Conservation (phyloP, 208 protist genomes). For the Zelonia costaricensis region DNA sequence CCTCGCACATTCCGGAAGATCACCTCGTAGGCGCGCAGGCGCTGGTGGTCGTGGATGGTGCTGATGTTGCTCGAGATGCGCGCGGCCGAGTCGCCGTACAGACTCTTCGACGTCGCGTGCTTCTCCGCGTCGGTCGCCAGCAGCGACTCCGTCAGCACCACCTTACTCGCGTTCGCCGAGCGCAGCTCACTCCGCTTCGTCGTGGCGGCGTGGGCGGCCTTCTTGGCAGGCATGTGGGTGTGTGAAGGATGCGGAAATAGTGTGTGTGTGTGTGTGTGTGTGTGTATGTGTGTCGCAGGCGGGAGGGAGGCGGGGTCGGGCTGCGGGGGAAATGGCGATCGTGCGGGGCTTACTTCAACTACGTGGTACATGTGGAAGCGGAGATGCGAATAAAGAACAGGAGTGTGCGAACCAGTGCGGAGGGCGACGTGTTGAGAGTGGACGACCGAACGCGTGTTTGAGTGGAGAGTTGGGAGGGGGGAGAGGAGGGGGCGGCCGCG, state of each 20-base stretch:
- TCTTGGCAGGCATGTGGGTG: constrained; percentile 14
- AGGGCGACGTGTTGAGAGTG: too few relatives aligned
- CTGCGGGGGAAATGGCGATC: background rate
- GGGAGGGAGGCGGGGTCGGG: background rate
- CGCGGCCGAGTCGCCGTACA: constrained; percentile 81
- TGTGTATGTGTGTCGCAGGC: background rate
- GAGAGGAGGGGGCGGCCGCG: too few relatives aligned
- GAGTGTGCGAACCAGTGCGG: too few relatives aligned
- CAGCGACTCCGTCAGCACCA: constrained; percentile 73
- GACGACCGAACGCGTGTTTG: too few relatives aligned
- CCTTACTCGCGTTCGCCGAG: constrained; percentile 23
- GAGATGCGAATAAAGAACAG: background rate
- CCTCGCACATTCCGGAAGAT: constrained; percentile 72
- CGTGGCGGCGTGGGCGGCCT: background rate
- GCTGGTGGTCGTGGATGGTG: constrained; percentile 69
- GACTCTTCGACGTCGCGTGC: constrained; percentile 75
- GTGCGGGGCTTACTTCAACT: too few relatives aligned
- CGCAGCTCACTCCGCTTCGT: constrained; percentile 11
- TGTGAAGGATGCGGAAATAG: background rate
- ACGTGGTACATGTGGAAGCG: too few relatives aligned
- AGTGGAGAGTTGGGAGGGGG: too few relatives aligned
- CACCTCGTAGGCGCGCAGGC: constrained; percentile 79
- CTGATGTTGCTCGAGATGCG: constrained; percentile 83
- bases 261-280: background rate
- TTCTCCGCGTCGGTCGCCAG: constrained; percentile 86